Conservation (phyloP, 75 land plant species). For the Selaginella tamariscina region DNA sequence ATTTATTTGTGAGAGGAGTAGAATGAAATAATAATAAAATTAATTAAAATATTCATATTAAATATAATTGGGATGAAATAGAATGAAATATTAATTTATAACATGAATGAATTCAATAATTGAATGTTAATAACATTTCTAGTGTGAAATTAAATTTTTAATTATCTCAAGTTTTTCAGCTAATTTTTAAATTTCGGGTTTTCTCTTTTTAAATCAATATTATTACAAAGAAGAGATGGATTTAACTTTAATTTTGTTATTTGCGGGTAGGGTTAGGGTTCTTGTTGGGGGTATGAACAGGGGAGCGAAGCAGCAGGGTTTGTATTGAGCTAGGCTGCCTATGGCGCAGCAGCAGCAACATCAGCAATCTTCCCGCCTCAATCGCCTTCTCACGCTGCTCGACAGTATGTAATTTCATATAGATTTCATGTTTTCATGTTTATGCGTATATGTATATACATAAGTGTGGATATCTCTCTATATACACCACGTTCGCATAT, state of each 20-base stretch:
- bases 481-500: no score
- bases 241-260: neutral
- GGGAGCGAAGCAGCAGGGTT: neutral
- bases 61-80: no score
- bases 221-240: neutral
- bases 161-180: neutral
- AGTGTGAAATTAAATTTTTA: neutral
- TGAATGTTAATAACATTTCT: no score
- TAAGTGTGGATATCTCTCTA: no score
- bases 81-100: no score
- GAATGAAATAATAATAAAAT: no score
- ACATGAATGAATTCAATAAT: no score
- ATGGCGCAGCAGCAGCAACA: neutral
- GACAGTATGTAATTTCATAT: slow-evolving; percentile 41
- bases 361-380: slow-evolving; percentile 79
- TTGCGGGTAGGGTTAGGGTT: neutral
- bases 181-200: no score
- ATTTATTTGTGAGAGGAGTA: no score
- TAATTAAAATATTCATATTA: no score
- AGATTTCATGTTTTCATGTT: neutral
- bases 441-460: neutral
- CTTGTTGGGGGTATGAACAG: neutral
- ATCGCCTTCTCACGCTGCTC: slow-evolving; percentile 69
- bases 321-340: neutral
- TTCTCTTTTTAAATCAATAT: no score